Evolutionary conservation across 2,329 filamentous ascomycete genomes (phyloP).

Genomic region (Cladosporium halotolerans): DNA sequence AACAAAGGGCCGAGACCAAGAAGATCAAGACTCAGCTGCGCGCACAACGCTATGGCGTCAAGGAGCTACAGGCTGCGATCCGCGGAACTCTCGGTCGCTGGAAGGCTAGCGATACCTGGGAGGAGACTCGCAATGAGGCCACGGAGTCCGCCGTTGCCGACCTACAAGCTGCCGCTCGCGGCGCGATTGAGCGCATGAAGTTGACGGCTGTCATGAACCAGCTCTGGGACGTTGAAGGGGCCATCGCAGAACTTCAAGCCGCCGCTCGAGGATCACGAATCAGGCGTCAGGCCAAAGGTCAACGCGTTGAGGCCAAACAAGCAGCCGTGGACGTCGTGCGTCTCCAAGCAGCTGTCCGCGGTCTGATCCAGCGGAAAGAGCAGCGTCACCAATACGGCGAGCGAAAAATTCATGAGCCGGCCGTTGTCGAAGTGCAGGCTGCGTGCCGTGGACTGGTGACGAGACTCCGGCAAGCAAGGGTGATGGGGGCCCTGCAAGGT

Average conservation of each 20-base stretch:
- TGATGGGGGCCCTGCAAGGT: constrained; percentile 25
- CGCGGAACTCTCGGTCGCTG: constrained; percentile 50
- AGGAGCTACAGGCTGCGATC: constrained; percentile 37
- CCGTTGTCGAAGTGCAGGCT: constrained; percentile 34
- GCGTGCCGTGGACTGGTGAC: constrained; percentile 37
- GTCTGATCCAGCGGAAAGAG: constrained; percentile 54
- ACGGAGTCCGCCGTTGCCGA: constrained; percentile 31
- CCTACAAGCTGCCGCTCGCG: constrained; percentile 48
- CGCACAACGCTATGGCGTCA: constrained; percentile 41
- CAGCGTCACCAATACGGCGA: constrained; percentile 24
- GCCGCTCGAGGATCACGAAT: constrained; percentile 49
- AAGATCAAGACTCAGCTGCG: constrained; percentile 42
- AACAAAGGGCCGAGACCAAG: constrained; percentile 40
- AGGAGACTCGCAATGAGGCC: constrained; percentile 28
- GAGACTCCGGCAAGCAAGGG: constrained; percentile 29
- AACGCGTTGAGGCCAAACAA: constrained; percentile 57
- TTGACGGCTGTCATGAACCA: constrained; percentile 78
- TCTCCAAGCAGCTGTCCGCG: constrained; percentile 54
- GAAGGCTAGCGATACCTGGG: constrained; percentile 47
- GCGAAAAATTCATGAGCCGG: constrained; percentile 22
- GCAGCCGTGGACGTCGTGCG: constrained; percentile 53
- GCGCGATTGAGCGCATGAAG: constrained; percentile 68
- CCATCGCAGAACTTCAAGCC: constrained; percentile 73
- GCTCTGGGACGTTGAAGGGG: constrained; percentile 78
- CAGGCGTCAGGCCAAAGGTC: constrained; percentile 37